Evolutionary conservation across 805 yeast species (phyloP).

Genomic region (Ogataea nonfermentans): DNA sequence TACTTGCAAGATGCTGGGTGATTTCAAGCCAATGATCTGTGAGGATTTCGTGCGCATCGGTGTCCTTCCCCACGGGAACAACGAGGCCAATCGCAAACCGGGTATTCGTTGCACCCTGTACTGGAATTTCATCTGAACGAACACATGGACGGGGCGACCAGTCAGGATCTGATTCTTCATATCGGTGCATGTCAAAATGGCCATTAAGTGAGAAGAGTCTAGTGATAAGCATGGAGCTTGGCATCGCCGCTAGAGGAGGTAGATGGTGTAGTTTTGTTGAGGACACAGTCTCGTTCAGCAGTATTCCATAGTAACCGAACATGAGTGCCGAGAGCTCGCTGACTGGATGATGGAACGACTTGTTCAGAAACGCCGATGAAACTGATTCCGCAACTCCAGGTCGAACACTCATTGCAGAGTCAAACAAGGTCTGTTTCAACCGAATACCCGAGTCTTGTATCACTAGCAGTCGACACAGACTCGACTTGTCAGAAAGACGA

Average conservation of each 20-base stretch:
- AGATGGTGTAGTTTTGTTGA: constrained; percentile 48
- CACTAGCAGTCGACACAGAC: constrained; percentile 41
- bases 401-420: constrained; percentile 34
- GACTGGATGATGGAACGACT: constrained; percentile 40
- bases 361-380: constrained; percentile 17
- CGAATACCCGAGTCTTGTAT: constrained; percentile 52
- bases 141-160: constrained; percentile 48
- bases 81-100: constrained; percentile 49
- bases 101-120: constrained; percentile 18
- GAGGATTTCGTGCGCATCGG: constrained; percentile 38
- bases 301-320: constrained; percentile 55
- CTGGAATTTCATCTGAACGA: constrained; percentile 28
- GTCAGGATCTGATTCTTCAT: constrained; percentile 12
- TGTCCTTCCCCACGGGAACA: constrained; percentile 40
- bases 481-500: constrained; percentile 24
- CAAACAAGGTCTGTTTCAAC: constrained; percentile 48
- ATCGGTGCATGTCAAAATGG: constrained; percentile 15
- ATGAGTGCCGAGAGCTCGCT: constrained; percentile 49
- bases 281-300: constrained; percentile 43
- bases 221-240: constrained; percentile 44
- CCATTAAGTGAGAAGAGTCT: constrained; percentile 39
- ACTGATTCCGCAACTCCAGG: constrained; percentile 6
- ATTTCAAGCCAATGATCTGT: constrained; percentile 51
- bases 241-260: constrained; percentile 40
- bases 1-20: constrained; percentile 37